Evolutionary conservation across 1,284 basidiomycete species (phyloP), one percentile per base, ranked within the genome.

Genomic region (Apiotrichum akiyoshidainum): DNA sequence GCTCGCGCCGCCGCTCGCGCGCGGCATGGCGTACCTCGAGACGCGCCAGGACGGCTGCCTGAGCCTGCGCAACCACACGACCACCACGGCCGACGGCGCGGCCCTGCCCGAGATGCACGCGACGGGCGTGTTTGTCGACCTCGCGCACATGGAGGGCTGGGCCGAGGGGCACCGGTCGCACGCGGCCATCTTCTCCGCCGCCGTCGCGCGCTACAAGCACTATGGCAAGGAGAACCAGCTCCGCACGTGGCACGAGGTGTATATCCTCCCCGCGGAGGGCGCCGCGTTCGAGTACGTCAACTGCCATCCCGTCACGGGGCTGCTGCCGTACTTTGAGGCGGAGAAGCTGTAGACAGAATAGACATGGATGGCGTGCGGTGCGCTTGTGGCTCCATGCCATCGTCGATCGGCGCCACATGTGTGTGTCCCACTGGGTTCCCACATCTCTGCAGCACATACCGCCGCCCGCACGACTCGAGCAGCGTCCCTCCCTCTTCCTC

Each of bases 191-290:
- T 60, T 56, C 31, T 17, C n/a, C 19, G 58, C 58, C 5, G 58
- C 58, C 3, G n/a, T 53, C 6, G 54, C 54, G 1, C 33, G 58
- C 33, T 60, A 60, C 42, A 55, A 48, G 46, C 46, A 50, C 31
- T 60, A 60, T 33, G 58, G 58, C 8, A 33, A 21, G 8, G 17
- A 21, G 0, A 60, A 60, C 51, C 58, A 60, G 58, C 51, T 60
- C 22, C 33, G 58, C n/a, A 60, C 58, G 16, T 60, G 58, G 58
- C 58, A 60, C 44, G 58, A 60, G 51, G 58, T 60, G 33, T 56
- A 16, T 9, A 42, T 60, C n/a, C 51, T 60, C 3, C 51, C 58
- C 2, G 46, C 35, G 17, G 42, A 17, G 44, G 21, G 49, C 16
- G 9, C 58, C 52, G 46, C 21, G 46, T 60, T 53, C 19, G 58